Evolutionary conservation across 352 stramenopile species (phyloP).

Genomic region (Phytopythium sindhum): DNA sequence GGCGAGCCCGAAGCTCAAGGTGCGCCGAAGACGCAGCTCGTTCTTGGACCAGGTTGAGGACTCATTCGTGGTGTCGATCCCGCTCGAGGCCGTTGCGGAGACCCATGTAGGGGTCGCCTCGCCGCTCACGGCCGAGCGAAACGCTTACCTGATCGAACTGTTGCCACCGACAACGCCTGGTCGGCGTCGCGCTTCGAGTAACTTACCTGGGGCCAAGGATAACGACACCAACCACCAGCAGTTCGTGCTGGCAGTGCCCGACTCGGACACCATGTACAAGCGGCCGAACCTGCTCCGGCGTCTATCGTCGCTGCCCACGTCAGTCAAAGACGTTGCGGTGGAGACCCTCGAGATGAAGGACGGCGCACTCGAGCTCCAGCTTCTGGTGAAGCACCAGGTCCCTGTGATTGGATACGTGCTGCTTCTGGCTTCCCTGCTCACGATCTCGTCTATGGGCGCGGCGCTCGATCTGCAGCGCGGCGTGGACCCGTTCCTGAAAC

Average conservation of each 20-base stretch:
- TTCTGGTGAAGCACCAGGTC: conserved; percentile 73
- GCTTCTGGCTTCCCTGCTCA: conserved; percentile 60
- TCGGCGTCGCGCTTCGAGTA: conserved; percentile 24
- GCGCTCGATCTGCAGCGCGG: conserved; percentile 66
- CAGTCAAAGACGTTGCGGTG: conserved; percentile 68
- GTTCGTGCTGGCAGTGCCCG: conserved; percentile 74
- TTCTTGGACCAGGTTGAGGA: conserved; percentile 70
- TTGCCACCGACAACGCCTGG: conserved; percentile 38
- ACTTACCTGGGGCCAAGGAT: background rate
- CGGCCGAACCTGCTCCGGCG: conserved; percentile 55
- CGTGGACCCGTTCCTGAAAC: conserved; percentile 79
- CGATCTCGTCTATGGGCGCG: conserved; percentile 74
- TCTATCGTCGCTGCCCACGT: conserved; percentile 58
- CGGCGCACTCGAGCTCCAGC: conserved; percentile 59
- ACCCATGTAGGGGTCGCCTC: conserved; percentile 13
- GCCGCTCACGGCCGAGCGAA: conserved; percentile 36
- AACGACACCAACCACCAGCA: conserved; percentile 28
- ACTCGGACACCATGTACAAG: conserved; percentile 47
- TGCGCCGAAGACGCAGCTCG: conserved; percentile 64
- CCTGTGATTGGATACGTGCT: conserved; percentile 76
- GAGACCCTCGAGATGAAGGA: conserved; percentile 70
- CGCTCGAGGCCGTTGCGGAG: conserved; percentile 46
- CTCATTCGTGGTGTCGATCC: conserved; percentile 79
- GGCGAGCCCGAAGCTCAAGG: conserved; percentile 31
- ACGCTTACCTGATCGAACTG: conserved; percentile 79